Evolutionary conservation across 2,329 filamentous ascomycete species (phyloP), one percentile per base, ranked within the genome.

Genomic region (Aspergillus aculeatinus): DNA sequence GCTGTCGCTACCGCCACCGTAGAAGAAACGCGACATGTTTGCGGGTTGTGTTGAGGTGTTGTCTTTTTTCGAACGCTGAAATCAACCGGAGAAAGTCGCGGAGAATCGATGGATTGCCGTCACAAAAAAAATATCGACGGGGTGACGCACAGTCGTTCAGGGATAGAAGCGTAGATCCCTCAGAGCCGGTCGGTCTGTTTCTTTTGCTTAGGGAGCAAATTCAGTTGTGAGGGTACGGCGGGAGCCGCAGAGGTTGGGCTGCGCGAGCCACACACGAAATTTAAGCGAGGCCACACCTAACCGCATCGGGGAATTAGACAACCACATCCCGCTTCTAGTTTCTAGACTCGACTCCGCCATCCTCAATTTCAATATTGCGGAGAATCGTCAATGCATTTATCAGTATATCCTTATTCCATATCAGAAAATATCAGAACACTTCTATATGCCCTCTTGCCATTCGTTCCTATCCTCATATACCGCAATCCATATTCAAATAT

Each of bases 1-100:
- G 84, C 87, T 91, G 74, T 94, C 96, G 87, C 93, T 97, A 81
- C 96, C 93, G 82, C 89, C 90, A 78, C 90, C 90, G 80, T 92
- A 90, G 85, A 98, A 98, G 82, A 98, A 99, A 83, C 92, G 90
- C 85, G 95, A 98, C 90, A 94, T 95, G 64, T 75, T 90, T 81
- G 77, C 68, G 68, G 68, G 53, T 59, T 60, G 62, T 12, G 14
- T 16, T 16, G 39, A 6, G 39, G 39, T 35, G 14, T 16, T 42
- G 11, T 14, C 14, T 14, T 14, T 62, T 60, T 59, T 60, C 51
- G 55, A 48, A 64, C 27, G 53, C 53, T 48, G 35, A 53, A 52
- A 53, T 29, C 7, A 63, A 62, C 61, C 65, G 67, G 61, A 48
- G 58, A 60, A 63, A 53, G 58, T 60, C 66, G 66, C 63, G 63